Conservation (phyloP, 331 rosid species). For the Pyracantha coccinea region DNA sequence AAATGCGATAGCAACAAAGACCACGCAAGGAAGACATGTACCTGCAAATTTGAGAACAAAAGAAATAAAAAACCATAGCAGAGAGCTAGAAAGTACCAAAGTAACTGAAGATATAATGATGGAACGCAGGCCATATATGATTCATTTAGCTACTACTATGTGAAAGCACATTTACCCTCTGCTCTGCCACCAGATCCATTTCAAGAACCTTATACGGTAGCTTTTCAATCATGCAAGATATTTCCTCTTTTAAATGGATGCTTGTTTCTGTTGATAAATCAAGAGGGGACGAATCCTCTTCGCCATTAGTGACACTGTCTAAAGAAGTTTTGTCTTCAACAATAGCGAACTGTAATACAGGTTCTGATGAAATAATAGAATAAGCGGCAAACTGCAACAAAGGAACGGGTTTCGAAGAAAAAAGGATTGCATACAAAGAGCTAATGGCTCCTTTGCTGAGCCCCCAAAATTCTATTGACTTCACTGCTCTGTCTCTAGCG, state of each 20-base stretch:
- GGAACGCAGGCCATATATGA: background rate
- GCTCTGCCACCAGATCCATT: constrained; percentile 49
- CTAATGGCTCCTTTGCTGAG: constrained; percentile 79
- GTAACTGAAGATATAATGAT: constrained; percentile 8
- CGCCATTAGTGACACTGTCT: constrained; percentile 34
- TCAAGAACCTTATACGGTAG: constrained; percentile 58
- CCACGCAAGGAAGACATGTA: constrained; percentile 81
- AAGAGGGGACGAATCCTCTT: constrained; percentile 38
- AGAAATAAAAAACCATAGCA: background rate
- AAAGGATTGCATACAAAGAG: constrained; percentile 78
- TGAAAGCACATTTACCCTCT: constrained; percentile 52
- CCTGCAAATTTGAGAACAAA: constrained; percentile 35
- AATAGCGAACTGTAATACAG: constrained; percentile 55
- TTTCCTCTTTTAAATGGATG: constrained; percentile 55
- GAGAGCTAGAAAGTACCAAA: background rate
- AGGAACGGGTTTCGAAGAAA: constrained; percentile 66
- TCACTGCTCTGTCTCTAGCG: constrained; percentile 85
- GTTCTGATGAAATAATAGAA: constrained; percentile 69
- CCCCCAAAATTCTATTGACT: constrained; percentile 94
- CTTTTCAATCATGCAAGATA: constrained; percentile 61
- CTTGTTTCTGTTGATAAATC: constrained; percentile 55
- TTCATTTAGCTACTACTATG: constrained; percentile 1
- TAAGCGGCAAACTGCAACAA: constrained; percentile 73
- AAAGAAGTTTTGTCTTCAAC: constrained; percentile 44
- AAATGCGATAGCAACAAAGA: constrained; percentile 78